Evolutionary conservation across 371 early-diverging fungal genomes (phyloP), one percentile per base, ranked within the genome.

Genomic region (Conidiobolus coronatus): DNA sequence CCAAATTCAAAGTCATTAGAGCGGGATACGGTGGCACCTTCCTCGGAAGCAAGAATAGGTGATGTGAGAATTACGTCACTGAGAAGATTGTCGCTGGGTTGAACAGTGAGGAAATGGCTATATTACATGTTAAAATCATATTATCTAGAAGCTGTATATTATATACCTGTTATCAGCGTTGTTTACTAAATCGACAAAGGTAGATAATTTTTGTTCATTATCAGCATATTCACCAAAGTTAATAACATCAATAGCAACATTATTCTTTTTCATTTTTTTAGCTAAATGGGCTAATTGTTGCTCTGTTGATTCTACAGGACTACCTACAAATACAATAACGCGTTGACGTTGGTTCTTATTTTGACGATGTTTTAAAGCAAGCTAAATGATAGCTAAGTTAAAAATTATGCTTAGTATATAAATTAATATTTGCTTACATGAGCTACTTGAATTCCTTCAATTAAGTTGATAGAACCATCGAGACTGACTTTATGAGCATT

Each of bases 261-360:
- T 91, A 67, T 93, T 95, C 71, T 93, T 94, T 62, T 96, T 89
- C 51, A 95, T 70, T 53, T 89, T 90, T 67, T 90, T 93, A 50
- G 87, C 91, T 36, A 94, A 60, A 53, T 73, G 78, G 34, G 92
- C 81, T 22, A 98, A 60, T 23, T 85, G 57, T 60, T 82, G 79
- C 59, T 88, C 85, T 37, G 83, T 86, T 22, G 75, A 61, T 21
- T 68, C 66, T 15, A 95, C 56, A 34, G 92, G 92, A 48, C 85
- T 82, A 18, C 88, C 93, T 5, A 90, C 84, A 68, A 98, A 95
- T 17, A 82, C 86, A 56, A 96, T 74, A 42, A 98, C 79, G 39
- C 90, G 64, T 62, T 92, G 94, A 45, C 77, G 72, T 60, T 92
- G 92, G 55, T 89, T 85, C 66, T 88, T 89, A 66, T 91, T 92